Evolutionary conservation across 495 filamentous ascomycete genomes (phyloP), one percentile per base, ranked within the genome.

Genomic region (Pseudoneurospora amorphoporcata): DNA sequence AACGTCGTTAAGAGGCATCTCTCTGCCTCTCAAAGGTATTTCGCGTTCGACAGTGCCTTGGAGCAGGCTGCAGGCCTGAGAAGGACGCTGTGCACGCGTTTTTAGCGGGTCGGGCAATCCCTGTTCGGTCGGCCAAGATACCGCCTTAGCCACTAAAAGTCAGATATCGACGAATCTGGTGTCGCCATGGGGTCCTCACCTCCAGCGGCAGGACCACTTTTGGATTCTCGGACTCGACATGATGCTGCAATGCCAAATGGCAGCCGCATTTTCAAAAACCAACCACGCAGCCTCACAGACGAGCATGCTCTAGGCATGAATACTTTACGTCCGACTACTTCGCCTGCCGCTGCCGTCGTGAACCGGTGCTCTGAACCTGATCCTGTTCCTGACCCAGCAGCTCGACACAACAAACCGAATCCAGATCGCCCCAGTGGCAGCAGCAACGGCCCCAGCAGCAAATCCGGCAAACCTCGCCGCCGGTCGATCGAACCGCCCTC

Each of bases 141-240:
- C 79, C 77, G 79, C 77, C 79, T 72, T 74, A 78, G 74, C 80
- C 80, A 75, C 80, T 79, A 79, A 82, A 82, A 79, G 73, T 76
- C 77, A 77, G 75, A 80, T 73, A 72, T 80, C 77, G 23, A 61
- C 53, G 76, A 81, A 70, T 75, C 75, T 73, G 73, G 76, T 76
- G 74, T 75, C 65, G 74, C 78, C 40, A 79, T 80, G 79, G 77
- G 76, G 71, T 71, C 73, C 69, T 75, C 74, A 74, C 75, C 79
- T 68, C 37, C 71, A 42, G 43, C 68, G 65, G 45, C 45, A 23
- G 45, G n/a, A 53, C 45, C 47, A 77, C 72, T 69, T 72, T 53
- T 23, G 17, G 58, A 70, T 35, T 39, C 65, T 72, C 75, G 72
- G 71, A 73, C 73, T 75, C 76, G 78, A 78, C 43, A 76, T 73